Evolutionary conservation across 352 stramenopile genomes (phyloP).

Genomic region (Globisporangium nodosum): DNA sequence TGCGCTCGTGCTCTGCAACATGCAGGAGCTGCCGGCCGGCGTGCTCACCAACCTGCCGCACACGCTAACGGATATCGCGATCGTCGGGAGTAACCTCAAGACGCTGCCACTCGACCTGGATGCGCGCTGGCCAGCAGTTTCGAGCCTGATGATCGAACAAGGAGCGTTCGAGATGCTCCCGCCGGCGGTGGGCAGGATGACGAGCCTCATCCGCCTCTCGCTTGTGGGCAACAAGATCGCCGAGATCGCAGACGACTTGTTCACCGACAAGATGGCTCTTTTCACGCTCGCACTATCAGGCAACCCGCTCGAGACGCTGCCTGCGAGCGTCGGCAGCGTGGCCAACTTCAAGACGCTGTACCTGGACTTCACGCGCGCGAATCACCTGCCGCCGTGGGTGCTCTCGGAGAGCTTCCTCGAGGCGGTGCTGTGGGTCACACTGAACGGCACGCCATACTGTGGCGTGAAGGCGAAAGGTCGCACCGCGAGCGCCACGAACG

Average conservation of each 20-base stretch:
- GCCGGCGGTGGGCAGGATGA: constrained; percentile 2
- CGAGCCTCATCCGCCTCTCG: constrained; percentile 8
- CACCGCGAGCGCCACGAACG: no score
- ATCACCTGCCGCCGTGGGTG: constrained; percentile 1
- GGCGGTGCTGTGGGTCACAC: constrained; percentile 5
- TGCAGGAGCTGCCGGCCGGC: constrained; percentile 5
- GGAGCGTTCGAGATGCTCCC: constrained; percentile 1
- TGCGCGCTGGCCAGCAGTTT: constrained; percentile 3
- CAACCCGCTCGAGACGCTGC: constrained; percentile 1
- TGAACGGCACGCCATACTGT: constrained; percentile 3
- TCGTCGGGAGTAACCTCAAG: constrained; percentile 12
- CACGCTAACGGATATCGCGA: constrained; percentile 9
- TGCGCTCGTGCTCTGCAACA: constrained; percentile 6
- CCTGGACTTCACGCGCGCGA: constrained; percentile 2
- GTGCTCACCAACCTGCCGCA: constrained; percentile 4
- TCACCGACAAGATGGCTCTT: constrained; percentile 4
- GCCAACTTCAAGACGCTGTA: constrained; percentile 11
- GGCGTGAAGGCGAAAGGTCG: neutral
- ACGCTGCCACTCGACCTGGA: constrained; percentile 7
- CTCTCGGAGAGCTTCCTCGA: constrained; percentile 7
- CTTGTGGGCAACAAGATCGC: constrained; percentile 7
- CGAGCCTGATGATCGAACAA: constrained; percentile 5
- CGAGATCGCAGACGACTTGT: constrained; percentile 1
- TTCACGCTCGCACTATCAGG: constrained; percentile 8
- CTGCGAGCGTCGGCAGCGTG: constrained; percentile 1